A percentile compares a stretch with the other conserved stretches of the same genome.
Conservation (phyloP, 2,329 filamentous ascomycete genomes). For the Phialocephala sp. region DNA sequence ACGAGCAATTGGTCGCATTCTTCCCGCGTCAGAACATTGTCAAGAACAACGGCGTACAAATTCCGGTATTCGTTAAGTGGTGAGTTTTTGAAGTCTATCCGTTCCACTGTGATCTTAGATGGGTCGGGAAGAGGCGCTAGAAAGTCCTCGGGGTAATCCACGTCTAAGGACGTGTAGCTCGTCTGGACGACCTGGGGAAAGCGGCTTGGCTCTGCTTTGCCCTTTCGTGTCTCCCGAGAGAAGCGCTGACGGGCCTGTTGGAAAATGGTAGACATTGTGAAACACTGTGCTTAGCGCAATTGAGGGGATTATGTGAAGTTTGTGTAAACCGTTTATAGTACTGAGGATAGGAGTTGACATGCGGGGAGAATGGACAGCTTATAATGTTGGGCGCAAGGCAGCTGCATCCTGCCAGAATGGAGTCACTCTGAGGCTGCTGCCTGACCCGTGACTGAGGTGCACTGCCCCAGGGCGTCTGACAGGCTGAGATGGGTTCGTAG, state of each 20-base stretch:
- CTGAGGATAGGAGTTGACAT: not conserved
- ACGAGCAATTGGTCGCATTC: constrained; percentile 65
- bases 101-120: constrained; percentile 50
- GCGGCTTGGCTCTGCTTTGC: not conserved
- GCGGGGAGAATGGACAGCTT: not conserved
- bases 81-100: constrained; percentile 60
- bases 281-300: not conserved
- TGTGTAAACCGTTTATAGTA: not conserved
- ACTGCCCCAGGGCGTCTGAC: not conserved
- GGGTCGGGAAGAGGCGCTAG: constrained; percentile 52
- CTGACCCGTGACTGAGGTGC: not conserved
- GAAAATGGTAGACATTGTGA: constrained; percentile 10
- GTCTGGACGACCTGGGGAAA: constrained; percentile 4
- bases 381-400: not conserved
- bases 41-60: constrained; percentile 65
- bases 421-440: constrained; percentile 2
- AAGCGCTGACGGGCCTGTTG: constrained; percentile 4
- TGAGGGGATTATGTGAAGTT: not conserved
- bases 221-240: not conserved
- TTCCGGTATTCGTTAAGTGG: constrained; percentile 58
- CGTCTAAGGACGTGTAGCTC: constrained; percentile 45
- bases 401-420: constrained; percentile 5
- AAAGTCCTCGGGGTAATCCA: constrained; percentile 53
- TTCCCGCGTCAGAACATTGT: constrained; percentile 60
- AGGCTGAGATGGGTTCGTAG: not conserved